These are phyloP conservation scores for Tetracladium maxilliforme DNA, from an alignment of 2,329 filamentous ascomycete species.

Conservation along the genomic window DNA sequence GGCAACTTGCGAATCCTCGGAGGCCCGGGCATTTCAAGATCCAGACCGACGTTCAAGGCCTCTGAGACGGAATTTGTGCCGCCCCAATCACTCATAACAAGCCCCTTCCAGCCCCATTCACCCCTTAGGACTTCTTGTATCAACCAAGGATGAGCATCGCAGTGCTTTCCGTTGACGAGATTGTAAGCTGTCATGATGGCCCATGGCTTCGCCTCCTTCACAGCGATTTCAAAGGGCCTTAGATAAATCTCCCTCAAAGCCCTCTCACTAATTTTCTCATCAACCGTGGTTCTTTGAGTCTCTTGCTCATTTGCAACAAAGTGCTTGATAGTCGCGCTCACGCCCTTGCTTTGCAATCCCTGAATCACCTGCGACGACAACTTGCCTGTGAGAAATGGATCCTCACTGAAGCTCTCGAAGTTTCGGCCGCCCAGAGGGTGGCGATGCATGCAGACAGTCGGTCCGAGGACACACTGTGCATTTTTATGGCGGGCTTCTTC, in stretches of 20 bases:
- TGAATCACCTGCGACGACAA: conserved; percentile 13
- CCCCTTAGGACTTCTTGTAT: conserved; percentile 10
- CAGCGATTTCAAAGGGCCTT: conserved; percentile 35
- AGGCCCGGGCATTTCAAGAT: conserved; percentile 12
- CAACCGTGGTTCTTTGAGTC: conserved; percentile 28
- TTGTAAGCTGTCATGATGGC: conserved; percentile 28
- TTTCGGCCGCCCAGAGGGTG: conserved; percentile 12
- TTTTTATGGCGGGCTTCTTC: conserved; percentile 13
- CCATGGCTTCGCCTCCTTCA: conserved; percentile 27
- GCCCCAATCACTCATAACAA: conserved; percentile 11
- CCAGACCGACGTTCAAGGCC: conserved; percentile 6
- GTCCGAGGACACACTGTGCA: conserved; percentile 8
- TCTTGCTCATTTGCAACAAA: conserved; percentile 31
- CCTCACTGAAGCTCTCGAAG: conserved; percentile 17
- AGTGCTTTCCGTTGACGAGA: conserved; percentile 24
- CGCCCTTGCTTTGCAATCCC: conserved; percentile 11
- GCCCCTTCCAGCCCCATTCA: conserved; percentile 10
- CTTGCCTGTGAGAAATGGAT: conserved; percentile 12
- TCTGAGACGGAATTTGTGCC: conserved; percentile 9
- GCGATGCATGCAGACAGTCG: conserved; percentile 10
- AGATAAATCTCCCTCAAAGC: conserved; percentile 34
- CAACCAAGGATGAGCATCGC: conserved; percentile 13
- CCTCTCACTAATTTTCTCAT: conserved; percentile 30
- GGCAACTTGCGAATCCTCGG: conserved; percentile 5
- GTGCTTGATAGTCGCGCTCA: conserved; percentile 15